phyloP scores from a whole-genome alignment of 768 basidiomycete genomes.

The Strobilomyces echinocephalus region DNA sequence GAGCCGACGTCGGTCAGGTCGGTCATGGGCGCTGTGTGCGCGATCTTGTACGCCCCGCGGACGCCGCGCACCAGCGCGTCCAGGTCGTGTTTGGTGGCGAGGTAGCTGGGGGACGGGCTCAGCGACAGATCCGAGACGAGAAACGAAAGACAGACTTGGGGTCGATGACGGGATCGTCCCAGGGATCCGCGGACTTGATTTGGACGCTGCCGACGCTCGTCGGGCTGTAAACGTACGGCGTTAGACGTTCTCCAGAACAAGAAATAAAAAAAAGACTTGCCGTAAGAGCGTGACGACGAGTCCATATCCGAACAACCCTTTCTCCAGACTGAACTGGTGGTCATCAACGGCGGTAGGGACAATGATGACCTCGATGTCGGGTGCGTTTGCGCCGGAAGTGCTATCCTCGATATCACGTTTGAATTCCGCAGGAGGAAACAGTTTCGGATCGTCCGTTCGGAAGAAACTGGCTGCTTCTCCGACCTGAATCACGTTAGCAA shows the following conservation, averaged over 20 bases:
- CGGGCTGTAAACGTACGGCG: slow-evolving; percentile 30
- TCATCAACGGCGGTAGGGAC: background rate
- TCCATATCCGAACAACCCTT: slow-evolving; percentile 16
- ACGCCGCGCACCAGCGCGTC: slow-evolving; percentile 39
- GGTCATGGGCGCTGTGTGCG: slow-evolving; percentile 36
- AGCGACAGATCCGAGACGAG: background rate
- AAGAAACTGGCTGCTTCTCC: slow-evolving; percentile 31
- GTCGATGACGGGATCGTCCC: slow-evolving; percentile 40
- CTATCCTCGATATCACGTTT: slow-evolving; percentile 23
- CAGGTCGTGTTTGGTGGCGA: slow-evolving; percentile 38
- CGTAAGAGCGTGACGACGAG: slow-evolving; percentile 22
- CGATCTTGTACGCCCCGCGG: slow-evolving; percentile 35
- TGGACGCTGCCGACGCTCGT: slow-evolving; percentile 39
- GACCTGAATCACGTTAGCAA: slow-evolving; percentile 13
- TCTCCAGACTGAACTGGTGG: background rate
- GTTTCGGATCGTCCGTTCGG: slow-evolving; percentile 27
- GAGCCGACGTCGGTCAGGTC: slow-evolving; percentile 32
- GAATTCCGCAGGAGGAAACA: slow-evolving; percentile 31
- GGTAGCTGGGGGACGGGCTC: slow-evolving; percentile 33
- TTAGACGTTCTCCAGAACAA: background rate
- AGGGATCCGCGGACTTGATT: slow-evolving; percentile 38
- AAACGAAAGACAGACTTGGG: slow-evolving; percentile 32
- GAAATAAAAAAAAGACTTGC: slow-evolving; percentile 7
- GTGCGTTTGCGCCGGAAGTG: slow-evolving; percentile 28
- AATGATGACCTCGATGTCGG: slow-evolving; percentile 28